Percentiles rank a stretch among this genome's conserved stretches.
These are phyloP conservation scores for Aspergillus sp. DNA, from an alignment of 2,329 filamentous ascomycete species.

Conservation along the genomic window DNA sequence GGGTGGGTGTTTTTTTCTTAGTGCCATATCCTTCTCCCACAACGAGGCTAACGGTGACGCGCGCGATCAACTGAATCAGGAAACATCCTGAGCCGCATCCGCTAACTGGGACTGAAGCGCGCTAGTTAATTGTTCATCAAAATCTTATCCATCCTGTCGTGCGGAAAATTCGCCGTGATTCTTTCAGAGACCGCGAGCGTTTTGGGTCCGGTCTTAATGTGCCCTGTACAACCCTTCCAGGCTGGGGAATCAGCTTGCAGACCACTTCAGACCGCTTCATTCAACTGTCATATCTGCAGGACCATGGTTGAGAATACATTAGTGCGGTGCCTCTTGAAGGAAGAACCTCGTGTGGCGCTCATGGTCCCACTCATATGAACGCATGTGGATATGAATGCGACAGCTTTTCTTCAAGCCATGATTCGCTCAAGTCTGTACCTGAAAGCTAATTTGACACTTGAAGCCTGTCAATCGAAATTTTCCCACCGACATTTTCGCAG, in stretches of 20 bases:
- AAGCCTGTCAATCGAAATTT: neutral
- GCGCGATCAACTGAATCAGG: constrained; percentile 1
- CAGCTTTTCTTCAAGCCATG: neutral
- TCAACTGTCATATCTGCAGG: neutral
- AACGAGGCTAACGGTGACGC: constrained; percentile 1
- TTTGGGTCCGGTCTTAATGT: neutral
- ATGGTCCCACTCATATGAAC: neutral
- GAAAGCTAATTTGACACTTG: neutral
- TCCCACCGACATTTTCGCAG: neutral
- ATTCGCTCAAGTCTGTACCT: neutral
- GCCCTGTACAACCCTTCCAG: neutral
- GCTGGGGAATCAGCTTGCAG: neutral
- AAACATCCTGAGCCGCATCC: neutral
- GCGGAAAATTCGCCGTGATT: neutral
- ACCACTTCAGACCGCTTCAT: neutral
- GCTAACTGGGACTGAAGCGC: neutral
- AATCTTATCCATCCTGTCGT: constrained; percentile 1
- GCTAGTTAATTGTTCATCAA: neutral
- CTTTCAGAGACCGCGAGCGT: neutral
- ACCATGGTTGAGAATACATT: neutral
- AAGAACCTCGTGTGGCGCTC: neutral
- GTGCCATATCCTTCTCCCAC: neutral
- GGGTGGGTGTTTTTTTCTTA: neutral
- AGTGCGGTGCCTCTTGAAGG: neutral
- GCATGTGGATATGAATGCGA: neutral